Evolutionary conservation across 176 grass and related monocot genomes (phyloP).

Genomic region (Musa beccarii): DNA sequence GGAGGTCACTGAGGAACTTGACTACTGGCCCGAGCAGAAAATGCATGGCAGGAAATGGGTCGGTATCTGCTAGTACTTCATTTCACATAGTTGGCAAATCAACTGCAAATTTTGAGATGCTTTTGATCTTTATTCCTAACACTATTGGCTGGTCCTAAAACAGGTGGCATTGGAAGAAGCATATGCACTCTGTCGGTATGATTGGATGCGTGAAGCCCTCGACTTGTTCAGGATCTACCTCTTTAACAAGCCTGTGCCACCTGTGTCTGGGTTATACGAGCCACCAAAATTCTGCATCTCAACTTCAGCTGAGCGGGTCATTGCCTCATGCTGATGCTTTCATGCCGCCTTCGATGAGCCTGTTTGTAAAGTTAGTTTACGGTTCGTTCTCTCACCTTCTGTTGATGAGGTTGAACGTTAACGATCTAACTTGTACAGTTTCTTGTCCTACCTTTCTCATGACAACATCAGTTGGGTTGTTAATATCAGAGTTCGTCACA

Average conservation of each 20-base stretch:
- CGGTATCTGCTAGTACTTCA: conserved; percentile 4
- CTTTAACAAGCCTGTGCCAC: neutral
- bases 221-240: conserved; percentile 20
- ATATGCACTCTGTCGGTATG: conserved; percentile 44
- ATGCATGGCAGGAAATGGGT: conserved; percentile 66
- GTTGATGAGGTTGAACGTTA: neutral
- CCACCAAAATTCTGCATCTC: neutral
- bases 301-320: neutral
- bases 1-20: conserved; percentile 54
- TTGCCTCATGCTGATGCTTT: neutral
- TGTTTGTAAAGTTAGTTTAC: neutral
- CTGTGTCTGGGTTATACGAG: neutral
- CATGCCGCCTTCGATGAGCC: neutral
- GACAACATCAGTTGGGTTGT: neutral
- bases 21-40: conserved; percentile 57
- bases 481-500: neutral
- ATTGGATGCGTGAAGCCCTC: conserved; percentile 65
- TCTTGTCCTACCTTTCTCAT: neutral
- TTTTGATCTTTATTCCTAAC: neutral
- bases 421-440: neutral
- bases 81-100: neutral
- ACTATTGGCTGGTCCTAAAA: neutral
- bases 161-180: conserved; percentile 41
- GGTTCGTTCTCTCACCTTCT: too few relatives aligned
- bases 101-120: conserved; percentile 7